phyloP scores from a whole-genome alignment of 2,329 filamentous ascomycete species.

The Xylaria sp. region DNA sequence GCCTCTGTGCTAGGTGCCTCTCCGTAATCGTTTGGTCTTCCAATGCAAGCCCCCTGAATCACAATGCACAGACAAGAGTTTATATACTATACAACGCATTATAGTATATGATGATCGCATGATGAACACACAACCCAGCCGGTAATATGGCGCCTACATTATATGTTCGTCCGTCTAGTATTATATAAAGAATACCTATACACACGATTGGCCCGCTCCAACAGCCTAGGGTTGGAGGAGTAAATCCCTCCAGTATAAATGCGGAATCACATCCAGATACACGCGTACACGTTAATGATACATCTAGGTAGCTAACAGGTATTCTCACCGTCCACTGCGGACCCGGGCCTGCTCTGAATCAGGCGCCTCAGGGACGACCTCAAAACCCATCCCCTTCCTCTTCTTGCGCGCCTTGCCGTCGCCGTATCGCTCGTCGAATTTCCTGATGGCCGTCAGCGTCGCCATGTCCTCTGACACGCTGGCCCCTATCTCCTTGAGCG shows the following conservation, averaged over 20 bases:
- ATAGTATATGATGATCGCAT: neutral
- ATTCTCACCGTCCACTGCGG: conserved; percentile 32
- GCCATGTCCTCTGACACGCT: conserved; percentile 96
- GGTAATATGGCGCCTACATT: neutral
- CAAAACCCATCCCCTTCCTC: conserved; percentile 68
- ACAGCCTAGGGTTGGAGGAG: neutral
- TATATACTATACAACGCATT: neutral
- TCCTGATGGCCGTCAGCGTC: conserved; percentile 84
- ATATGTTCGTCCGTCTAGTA: conserved; percentile 7
- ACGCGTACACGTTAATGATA: conserved; percentile 25
- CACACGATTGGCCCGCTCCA: neutral
- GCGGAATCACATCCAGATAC: conserved; percentile 20
- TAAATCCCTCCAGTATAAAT: conserved; percentile 16
- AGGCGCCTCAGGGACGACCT: conserved; percentile 54
- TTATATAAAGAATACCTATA: conserved; percentile 5
- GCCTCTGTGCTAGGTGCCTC: too few species aligned
- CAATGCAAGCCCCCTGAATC: too few species aligned
- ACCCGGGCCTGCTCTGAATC: conserved; percentile 61
- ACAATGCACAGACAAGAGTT: neutral
- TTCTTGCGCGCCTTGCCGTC: conserved; percentile 74
- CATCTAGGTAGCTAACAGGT: conserved; percentile 9
- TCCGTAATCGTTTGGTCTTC: too few species aligned
- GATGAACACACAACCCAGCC: neutral
- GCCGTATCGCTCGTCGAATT: conserved; percentile 96
- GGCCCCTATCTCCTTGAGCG: conserved; percentile 87